A percentile compares a stretch with the other conserved stretches of the same genome.
Conservation (phyloP, 345 rosid genomes). For the Eucalyptus sp. region DNA sequence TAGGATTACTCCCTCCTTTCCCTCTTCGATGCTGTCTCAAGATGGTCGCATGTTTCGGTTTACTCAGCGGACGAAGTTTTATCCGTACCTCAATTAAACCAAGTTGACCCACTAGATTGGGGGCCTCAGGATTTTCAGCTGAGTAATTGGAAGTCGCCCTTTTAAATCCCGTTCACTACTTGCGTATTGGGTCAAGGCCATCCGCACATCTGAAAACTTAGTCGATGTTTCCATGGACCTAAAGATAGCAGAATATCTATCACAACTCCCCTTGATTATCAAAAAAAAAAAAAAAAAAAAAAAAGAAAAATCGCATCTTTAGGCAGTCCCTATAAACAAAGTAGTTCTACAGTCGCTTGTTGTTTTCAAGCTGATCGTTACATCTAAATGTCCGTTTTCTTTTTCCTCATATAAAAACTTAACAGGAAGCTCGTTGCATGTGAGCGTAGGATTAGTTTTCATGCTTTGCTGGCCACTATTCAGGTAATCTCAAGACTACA, state of each 20-base stretch:
- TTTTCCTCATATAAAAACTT: conserved; percentile 33
- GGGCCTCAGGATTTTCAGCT: background rate
- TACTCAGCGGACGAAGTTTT: background rate
- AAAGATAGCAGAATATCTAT: background rate
- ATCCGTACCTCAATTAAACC: background rate
- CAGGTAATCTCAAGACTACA: conserved; percentile 34
- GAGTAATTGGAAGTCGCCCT: background rate
- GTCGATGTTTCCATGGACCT: background rate
- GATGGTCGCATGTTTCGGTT: background rate
- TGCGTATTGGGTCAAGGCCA: background rate
- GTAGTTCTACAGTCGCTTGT: background rate
- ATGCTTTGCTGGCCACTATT: conserved; percentile 87
- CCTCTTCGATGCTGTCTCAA: background rate
- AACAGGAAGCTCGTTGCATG: conserved; percentile 88
- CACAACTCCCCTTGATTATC: background rate
- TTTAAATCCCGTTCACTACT: background rate
- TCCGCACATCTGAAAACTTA: background rate
- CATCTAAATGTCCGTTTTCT: background rate
- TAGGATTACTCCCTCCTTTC: background rate
- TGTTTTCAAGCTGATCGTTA: background rate
- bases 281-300: too few relatives aligned
- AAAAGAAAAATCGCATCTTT: background rate
- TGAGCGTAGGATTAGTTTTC: conserved; percentile 71
- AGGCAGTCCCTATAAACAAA: background rate
- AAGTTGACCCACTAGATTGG: background rate